Evolutionary conservation across 75 land plant species (phyloP), one percentile per base, ranked within the genome.

Genomic region (Adiantum capillusveneris): DNA sequence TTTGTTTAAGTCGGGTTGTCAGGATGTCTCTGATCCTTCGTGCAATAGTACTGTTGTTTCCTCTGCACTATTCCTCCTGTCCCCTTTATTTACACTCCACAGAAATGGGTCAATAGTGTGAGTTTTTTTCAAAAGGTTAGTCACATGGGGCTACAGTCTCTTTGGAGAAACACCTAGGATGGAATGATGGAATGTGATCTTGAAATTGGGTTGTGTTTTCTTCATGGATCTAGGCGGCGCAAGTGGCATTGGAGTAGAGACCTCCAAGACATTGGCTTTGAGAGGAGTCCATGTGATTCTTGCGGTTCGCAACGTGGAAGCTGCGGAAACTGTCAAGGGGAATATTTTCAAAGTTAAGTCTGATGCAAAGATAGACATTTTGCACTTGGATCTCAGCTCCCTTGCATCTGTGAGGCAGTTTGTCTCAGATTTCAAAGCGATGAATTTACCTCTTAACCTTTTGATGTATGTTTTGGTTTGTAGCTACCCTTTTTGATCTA

Each of bases 241-340:
- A 18, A 66, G 85, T 45, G 84, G 84, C 17, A 81, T 81, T 36
- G 84, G 84, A 6, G 53, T 39, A 11, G 86, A 83, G 48, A 83
- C 86, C 1, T 78, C 73, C 16, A 30, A 85, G 52, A 81, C 81
- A 1, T 39, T 83, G 56, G 86, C 81, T 0, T 43, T 65, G 49
- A 43, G 77, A 16, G 86, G 85, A 21, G 80, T 72, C 0, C 85
- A 67, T 59, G 85, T 83, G 9, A 62, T 81, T 36, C 71, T 72
- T 28, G 61, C 69, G 5, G 77, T 60, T 7, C 53, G 77, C 29
- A 74, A 82, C 57, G 18, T 66, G 37, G 76, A 62, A 9, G 66
- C 81, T 25, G 77, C 74, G 12, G 62, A 69, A 48, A 57, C 64
- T 24, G 78, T 76, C 11, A 81, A 71, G 60, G 29, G 72, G n/a